Base-by-base conservation (phyloP, 2,329 filamentous ascomycete genomes). In the Mollisia scopiformis region DNA sequence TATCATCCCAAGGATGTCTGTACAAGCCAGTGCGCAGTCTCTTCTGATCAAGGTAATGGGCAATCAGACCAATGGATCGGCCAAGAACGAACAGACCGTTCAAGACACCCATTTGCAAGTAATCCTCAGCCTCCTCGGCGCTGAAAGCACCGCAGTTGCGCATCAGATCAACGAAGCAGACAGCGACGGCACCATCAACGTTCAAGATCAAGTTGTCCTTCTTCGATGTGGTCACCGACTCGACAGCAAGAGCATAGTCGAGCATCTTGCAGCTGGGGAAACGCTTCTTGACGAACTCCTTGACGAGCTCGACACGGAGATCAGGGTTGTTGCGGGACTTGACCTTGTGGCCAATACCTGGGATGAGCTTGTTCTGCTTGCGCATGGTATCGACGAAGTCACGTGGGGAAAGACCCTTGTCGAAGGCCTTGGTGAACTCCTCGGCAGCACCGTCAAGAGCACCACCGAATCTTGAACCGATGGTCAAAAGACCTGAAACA, bases 201-300 rank as follows among this genome's bases (percentile, higher is more conserved):
- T 99, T 99, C 74, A 99, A 89, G 73, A 99, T 99, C 71, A 99
- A 88, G 86, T 98, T 99, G 83, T 99, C 95, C 87, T 99, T 99
- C 91, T 99, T 99, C 68, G 93, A 97, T 54, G 95, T 99, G 58
- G 95, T 99, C 68, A 99, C 95, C 11, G 91, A 91, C 87, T 99
- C 95, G 70, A 99, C 95, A 50, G 95, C 95, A 75, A 99, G 88
- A 69, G 95, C 95, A 79, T 97, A 99, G 83, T 99, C 95, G 77
- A 99, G 92, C 76, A 98, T 88, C 87, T 98, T 98, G 86, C 91
- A 92, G 82, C 82, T 93, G 72, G 95, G 93, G 90, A 99, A 99
- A 83, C 95, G 92, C 84, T 93, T 91, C 81, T 93, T 86, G 76
- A 96, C 95, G 79, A 95, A 99, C 82, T 99, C 94, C 87, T 98